Evolutionary conservation across 495 filamentous ascomycete species (phyloP), one percentile per base, ranked within the genome.

Genomic region (Penicillium pulvis): DNA sequence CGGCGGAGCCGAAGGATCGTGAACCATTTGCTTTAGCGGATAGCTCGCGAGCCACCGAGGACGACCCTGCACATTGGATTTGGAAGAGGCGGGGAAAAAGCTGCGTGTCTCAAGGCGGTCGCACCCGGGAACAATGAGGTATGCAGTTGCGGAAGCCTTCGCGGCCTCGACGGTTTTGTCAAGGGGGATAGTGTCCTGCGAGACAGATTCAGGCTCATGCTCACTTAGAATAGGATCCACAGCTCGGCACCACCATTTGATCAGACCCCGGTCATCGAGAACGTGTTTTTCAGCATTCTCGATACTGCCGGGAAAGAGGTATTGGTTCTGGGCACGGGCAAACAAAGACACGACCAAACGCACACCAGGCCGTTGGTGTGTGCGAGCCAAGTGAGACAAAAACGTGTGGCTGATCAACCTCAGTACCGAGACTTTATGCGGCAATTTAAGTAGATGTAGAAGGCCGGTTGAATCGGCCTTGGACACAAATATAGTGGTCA

Each of bases 381-480:
- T 79, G 19, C 84, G 79, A 41, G 92, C 77, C 5, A 99, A 79
- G 67, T 88, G 88, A 16, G 80, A 75, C 28, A 99, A 75, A 66
- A 98, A 97, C 9, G 85, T 84, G 20, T 85, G 82, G 35, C 85
- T 85, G 50, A 97, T 80, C 16, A 85, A 75, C 67, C 85, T 84
- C 30, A 97, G 78, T 0, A 90, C 85, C 1, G 92, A 97, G 1
- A 87, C 82, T 5, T 83, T 83, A 17, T 82, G 82, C 46, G 80
- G 75, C 1, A 87, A 68, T 30, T 82, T 73, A 39, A 92, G 80
- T 0, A 87, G 76, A 66, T 89, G 79, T 26, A 97, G 74, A 63
- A 90, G 93, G 47, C 94, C 94, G 2, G 93, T 97, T 16, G 93
- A 97, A 73, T 99, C 94, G 49, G 94, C 94, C 75, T 99, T 99